Evolutionary conservation across 116 monocot genomes (phyloP), one percentile per base, ranked within the genome.

Genomic region (Papilionanthe hybrid): DNA sequence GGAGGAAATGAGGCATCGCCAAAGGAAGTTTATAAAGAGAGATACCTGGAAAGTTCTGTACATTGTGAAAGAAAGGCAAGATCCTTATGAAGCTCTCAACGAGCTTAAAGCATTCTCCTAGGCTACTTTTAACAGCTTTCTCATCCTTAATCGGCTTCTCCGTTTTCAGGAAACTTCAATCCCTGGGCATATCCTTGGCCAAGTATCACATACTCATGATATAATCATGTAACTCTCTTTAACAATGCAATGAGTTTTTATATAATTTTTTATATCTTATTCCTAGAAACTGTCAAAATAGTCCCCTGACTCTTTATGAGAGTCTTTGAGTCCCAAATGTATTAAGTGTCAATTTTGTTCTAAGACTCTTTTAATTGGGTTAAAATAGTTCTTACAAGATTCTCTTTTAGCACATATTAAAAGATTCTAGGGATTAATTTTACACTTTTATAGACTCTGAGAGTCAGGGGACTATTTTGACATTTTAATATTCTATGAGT

Each of bases 141-240:
- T 63, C 63, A 63, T 63, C 25, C 22, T 73, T 73, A 63, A 58
- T 42, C 19, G 60, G 23, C 11, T 69, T 42, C 56, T 58, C 29
- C 13, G 5, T 42, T 81, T 88, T 77, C 87, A 89, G 89, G 82
- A 77, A 78, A 28, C 45, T 48, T 78, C 81, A n/a, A 10, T 27
- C 60, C 58, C 41, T 25, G 79, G 79, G 11, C 78, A 82, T 73
- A 79, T 88, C 23, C 68, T 87, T 81, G 72, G 74, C 80, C 86
- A 93, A 82, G 89, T 89, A 84, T 93, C 93, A 77, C 77, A 82
- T 72, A 85, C 89, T 60, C 87, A 86, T 78, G 89, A 91, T 77
- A 83, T 86, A 45, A 84, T 93, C 53, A 85, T 81, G 93, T 93
- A 91, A 84, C 60, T 57, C 58, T 68, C 42, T 65, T 47, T 45